Evolutionary conservation across 768 basidiomycete species (phyloP), one percentile per base, ranked within the genome.

Genomic region (Tephrocybe rancida): DNA sequence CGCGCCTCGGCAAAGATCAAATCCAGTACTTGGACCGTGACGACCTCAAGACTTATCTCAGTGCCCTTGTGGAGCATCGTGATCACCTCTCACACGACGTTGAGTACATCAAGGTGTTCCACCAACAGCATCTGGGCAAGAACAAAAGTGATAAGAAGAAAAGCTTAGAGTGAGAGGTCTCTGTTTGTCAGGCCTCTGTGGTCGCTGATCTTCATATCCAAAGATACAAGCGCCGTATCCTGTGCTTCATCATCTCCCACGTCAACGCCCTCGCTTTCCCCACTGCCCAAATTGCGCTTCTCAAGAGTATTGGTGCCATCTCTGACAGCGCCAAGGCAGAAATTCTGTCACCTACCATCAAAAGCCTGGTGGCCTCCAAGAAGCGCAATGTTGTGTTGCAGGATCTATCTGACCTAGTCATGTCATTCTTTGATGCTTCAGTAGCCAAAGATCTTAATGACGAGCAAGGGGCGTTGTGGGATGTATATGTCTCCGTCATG

Each of bases 161-260:
- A 55, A 75, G 78, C 43, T 56, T 67, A 1, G 75, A 77, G 83
- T 88, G 61, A 60, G 84, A 73, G n/a, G 5, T 6, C 18, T 26
- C 38, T 3, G 41, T 29, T 35, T 18, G 34, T 8, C 2, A 19
- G 6, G 25, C 34, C 13, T 37, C 18, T 47, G 21, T 45, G 56
- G 7, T 59, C 25, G 6, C 29, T 42, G 8, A 60, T 25, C 19
- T 47, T 16, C 18, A 3, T 26, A 10, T 51, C 13, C 22, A 25
- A 52, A 92, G 92, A 50, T 85, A 86, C 67, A 90, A 84, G 63
- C 80, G 81, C 55, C 81, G 85, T 11, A 72, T 95, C 38, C 63
- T 91, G 37, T 92, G 87, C 64, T 94, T 81, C 67, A 67, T 97
- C 0, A 71, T 91, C 5, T 95, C 95, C 1, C 95, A 98, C 65